Conservation (phyloP, 768 basidiomycete genomes). For the Leucogyrophana mollusca region DNA sequence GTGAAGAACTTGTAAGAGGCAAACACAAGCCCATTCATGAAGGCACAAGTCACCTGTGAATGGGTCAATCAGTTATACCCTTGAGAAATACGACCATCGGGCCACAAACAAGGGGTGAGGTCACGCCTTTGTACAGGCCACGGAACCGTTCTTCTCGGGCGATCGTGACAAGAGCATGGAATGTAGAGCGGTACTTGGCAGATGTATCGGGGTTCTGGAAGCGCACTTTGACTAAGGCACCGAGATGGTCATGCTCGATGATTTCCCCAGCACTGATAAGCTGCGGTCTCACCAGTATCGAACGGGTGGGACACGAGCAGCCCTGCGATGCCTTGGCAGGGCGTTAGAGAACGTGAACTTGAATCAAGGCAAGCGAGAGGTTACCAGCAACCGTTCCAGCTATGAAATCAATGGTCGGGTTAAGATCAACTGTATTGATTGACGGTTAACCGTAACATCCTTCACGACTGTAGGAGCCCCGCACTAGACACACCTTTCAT, state of each 20-base stretch:
- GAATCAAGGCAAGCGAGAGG: too few species aligned
- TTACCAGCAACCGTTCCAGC: conserved; percentile 76
- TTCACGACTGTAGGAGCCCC: too few species aligned
- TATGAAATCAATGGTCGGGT: conserved; percentile 72
- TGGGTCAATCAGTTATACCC: background rate
- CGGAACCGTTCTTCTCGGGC: conserved; percentile 64
- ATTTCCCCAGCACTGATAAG: background rate
- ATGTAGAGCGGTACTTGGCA: conserved; percentile 57
- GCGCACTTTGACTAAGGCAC: conserved; percentile 68
- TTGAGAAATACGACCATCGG: background rate
- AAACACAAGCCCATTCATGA: conserved; percentile 87
- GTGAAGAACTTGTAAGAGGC: conserved; percentile 81
- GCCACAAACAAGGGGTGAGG: conserved; percentile 70
- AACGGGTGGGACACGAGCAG: conserved; percentile 76
- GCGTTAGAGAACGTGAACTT: background rate
- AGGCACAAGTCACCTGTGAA: conserved; percentile 60
- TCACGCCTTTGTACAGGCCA: conserved; percentile 75
- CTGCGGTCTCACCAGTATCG: conserved; percentile 52
- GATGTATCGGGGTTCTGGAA: conserved; percentile 66
- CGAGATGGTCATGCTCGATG: background rate
- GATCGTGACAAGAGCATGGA: conserved; percentile 67
- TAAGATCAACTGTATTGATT: conserved; percentile 31
- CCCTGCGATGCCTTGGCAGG: conserved; percentile 50
- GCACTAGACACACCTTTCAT: too few species aligned
- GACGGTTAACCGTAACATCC: too few species aligned